phyloP scores from a whole-genome alignment of 164 flowering plant genomes.

The Aristolochia fimbriata region DNA sequence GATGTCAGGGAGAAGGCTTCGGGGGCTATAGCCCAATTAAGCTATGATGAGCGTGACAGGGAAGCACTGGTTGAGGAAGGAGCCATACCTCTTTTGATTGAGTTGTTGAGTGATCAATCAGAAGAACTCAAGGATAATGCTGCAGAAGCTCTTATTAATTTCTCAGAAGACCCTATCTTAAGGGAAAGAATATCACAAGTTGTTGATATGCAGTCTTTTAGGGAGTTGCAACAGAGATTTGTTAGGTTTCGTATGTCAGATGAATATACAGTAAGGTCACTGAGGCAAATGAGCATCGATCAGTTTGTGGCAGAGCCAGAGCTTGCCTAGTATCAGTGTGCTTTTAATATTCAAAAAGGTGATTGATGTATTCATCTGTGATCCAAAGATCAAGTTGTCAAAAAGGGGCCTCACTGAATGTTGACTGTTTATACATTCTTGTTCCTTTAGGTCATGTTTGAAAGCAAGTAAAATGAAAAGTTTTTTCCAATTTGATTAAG shows the following conservation, averaged over 20 bases:
- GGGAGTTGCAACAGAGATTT: slow-evolving; percentile 26
- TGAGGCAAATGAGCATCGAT: slow-evolving; percentile 29
- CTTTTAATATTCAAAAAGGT: background rate
- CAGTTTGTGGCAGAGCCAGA: slow-evolving; percentile 24
- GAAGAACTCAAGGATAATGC: slow-evolving; percentile 43
- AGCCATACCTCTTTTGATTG: slow-evolving; percentile 31
- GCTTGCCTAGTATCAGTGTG: background rate
- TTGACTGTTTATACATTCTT: background rate
- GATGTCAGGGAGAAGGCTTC: slow-evolving; percentile 34
- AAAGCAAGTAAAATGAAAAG: background rate
- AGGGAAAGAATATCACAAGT: slow-evolving; percentile 22
- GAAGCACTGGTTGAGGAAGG: slow-evolving; percentile 32
- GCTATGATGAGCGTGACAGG: slow-evolving; percentile 28
- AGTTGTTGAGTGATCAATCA: slow-evolving; percentile 28
- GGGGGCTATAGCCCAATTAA: slow-evolving; percentile 45
- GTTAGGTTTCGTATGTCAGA: slow-evolving; percentile 19
- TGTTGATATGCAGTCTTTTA: slow-evolving; percentile 24
- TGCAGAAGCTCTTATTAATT: slow-evolving; percentile 39
- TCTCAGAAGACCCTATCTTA: slow-evolving; percentile 30
- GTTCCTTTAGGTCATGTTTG: background rate
- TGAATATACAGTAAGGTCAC: slow-evolving; percentile 22
- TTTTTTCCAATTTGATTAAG: no score
- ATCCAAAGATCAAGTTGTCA: background rate
- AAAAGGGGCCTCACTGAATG: background rate
- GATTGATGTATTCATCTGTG: background rate